Evolutionary conservation across 495 filamentous ascomycete species (phyloP).

Genomic region (Penicillium chermesinum): DNA sequence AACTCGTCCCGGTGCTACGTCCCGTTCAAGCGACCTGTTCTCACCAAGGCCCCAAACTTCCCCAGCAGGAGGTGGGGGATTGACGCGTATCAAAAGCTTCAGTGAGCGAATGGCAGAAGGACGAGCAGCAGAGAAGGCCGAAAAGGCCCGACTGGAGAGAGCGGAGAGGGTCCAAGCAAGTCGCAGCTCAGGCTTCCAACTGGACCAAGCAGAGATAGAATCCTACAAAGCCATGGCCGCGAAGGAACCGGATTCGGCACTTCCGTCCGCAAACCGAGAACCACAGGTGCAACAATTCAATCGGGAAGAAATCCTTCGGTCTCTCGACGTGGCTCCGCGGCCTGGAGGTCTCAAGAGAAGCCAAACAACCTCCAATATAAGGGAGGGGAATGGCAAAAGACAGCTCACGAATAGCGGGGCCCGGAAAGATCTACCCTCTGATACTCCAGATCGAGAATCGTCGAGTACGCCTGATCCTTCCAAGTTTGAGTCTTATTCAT

Average conservation of each 20-base stretch:
- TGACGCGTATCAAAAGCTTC: conserved; percentile 61
- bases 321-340: conserved; percentile 23
- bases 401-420: conserved; percentile 2
- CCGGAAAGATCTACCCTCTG: conserved; percentile 2
- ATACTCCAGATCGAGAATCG: background rate
- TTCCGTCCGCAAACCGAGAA: conserved; percentile 41
- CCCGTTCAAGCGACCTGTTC: conserved; percentile 21
- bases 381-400: conserved; percentile 20
- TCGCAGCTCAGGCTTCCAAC: conserved; percentile 67
- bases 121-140: conserved; percentile 46
- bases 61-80: conserved; percentile 20
- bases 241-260: conserved; percentile 29
- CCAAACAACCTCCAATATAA: conserved; percentile 46
- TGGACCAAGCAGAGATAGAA: conserved; percentile 62
- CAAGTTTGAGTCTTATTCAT: conserved; percentile 79
- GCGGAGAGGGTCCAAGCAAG: conserved; percentile 51
- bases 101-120: conserved; percentile 78
- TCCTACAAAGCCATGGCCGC: conserved; percentile 57
- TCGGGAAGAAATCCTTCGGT: conserved; percentile 59
- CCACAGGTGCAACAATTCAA: conserved; percentile 48
- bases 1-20: conserved; percentile 21
- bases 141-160: conserved; percentile 46
- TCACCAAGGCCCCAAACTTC: conserved; percentile 24
- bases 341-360: conserved; percentile 41
- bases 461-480: conserved; percentile 33